phyloP scores from a whole-genome alignment of 331 rosid species.

The Cydonia oblonga region DNA sequence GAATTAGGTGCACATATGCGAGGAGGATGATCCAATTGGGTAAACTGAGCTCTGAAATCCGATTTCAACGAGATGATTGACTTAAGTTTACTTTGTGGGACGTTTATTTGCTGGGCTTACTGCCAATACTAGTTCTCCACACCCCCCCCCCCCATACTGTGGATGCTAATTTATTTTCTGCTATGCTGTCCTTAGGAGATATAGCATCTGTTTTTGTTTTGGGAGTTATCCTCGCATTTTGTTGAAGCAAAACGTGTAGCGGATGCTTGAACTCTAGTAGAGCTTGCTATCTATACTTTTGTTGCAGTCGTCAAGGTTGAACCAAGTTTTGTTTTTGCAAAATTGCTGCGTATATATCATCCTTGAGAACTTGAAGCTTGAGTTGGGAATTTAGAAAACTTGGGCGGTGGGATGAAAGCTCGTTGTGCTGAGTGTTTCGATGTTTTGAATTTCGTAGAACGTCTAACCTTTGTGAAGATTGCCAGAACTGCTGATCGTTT shows the following conservation, averaged over 20 bases:
- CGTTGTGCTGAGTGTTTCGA: not conserved
- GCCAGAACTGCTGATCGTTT: too few relatives aligned
- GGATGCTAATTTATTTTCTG: constrained; percentile 6
- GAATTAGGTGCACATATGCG: constrained; percentile 95
- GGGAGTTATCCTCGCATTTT: not conserved
- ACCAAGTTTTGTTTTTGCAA: not conserved
- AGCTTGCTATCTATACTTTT: not conserved
- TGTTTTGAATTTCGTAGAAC: not conserved
- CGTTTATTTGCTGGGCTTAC: constrained; percentile 8
- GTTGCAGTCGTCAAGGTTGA: not conserved
- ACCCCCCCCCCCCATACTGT: not conserved
- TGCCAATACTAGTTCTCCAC: not conserved
- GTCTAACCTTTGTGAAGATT: not conserved
- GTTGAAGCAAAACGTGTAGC: not conserved
- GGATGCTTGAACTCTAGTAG: not conserved
- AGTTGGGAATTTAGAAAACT: too few relatives aligned
- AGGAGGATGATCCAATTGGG: constrained; percentile 55
- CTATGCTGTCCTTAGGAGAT: not conserved
- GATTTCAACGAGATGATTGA: constrained; percentile 10
- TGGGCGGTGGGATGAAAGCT: not conserved
- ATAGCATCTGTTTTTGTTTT: too few relatives aligned
- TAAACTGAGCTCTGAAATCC: constrained; percentile 2
- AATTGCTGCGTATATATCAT: too few relatives aligned
- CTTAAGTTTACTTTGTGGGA: not conserved
- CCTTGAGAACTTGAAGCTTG: not conserved